Conservation (phyloP, 305 asterid species). For the Withania somnifera region DNA sequence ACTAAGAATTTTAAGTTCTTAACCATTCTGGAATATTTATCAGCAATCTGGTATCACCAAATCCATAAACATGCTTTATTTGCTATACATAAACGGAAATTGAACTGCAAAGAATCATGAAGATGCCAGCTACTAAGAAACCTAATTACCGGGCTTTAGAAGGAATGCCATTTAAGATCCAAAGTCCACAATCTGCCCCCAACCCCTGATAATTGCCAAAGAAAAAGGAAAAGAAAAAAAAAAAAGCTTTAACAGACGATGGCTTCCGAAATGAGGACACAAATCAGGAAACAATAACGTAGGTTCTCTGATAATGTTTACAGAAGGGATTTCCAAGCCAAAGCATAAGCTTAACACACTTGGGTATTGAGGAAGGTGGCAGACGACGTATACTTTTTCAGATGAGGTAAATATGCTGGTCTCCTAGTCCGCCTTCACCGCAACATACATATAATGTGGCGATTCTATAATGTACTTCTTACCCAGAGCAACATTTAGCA, state of each 20-base stretch:
- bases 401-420: background rate
- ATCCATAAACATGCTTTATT: background rate
- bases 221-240: background rate
- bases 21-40: background rate
- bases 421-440: background rate
- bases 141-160: background rate
- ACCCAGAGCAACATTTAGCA: background rate
- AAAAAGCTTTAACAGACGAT: background rate
- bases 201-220: background rate
- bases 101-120: background rate
- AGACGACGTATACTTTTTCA: background rate
- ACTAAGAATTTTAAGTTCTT: background rate
- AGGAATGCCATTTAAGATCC: background rate
- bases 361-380: background rate
- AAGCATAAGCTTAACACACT: background rate
- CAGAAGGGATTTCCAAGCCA: background rate
- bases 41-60: background rate
- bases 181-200: background rate
- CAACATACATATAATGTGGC: background rate
- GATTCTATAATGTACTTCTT: background rate
- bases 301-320: background rate
- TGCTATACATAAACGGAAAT: background rate
- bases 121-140: background rate
- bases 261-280: background rate
- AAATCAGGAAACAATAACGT: background rate